phyloP scores from a whole-genome alignment of 441 rosid genomes.

The Kokia cookei region DNA sequence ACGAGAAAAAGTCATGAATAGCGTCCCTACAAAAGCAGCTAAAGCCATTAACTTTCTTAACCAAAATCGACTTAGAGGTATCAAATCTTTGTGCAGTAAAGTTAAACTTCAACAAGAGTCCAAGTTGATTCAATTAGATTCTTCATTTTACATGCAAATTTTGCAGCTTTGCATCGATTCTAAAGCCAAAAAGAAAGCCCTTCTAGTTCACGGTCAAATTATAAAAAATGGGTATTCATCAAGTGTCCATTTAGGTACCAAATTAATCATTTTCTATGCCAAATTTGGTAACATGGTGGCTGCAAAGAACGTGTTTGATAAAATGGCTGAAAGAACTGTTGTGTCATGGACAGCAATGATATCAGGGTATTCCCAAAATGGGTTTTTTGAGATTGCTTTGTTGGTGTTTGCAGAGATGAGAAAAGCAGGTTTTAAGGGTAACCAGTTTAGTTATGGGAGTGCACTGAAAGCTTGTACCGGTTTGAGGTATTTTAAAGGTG shows the following conservation, averaged over 20 bases:
- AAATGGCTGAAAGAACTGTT: slow-evolving; percentile 47
- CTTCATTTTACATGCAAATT: slow-evolving; percentile 24
- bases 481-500: slow-evolving; percentile 41
- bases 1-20: not conserved
- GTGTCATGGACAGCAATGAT: slow-evolving; percentile 74
- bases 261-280: slow-evolving; percentile 29
- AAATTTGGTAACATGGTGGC: slow-evolving; percentile 20
- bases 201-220: slow-evolving; percentile 37
- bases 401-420: slow-evolving; percentile 38
- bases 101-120: not conserved
- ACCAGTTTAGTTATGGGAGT: slow-evolving; percentile 60
- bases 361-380: slow-evolving; percentile 45
- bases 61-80: not conserved
- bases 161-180: slow-evolving; percentile 31
- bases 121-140: slow-evolving; percentile 8
- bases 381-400: slow-evolving; percentile 31
- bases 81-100: not conserved
- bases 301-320: slow-evolving; percentile 62
- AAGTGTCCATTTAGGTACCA: slow-evolving; percentile 30
- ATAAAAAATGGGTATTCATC: slow-evolving; percentile 39
- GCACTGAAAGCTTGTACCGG: slow-evolving; percentile 53
- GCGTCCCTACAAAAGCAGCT: not conserved
- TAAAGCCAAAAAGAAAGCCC: slow-evolving; percentile 19
- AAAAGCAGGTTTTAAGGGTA: slow-evolving; percentile 40
- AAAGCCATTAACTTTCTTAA: not conserved